These are phyloP conservation scores for Trametes sp. DNA, from an alignment of 1,284 basidiomycete genomes.

Conservation along the genomic window DNA sequence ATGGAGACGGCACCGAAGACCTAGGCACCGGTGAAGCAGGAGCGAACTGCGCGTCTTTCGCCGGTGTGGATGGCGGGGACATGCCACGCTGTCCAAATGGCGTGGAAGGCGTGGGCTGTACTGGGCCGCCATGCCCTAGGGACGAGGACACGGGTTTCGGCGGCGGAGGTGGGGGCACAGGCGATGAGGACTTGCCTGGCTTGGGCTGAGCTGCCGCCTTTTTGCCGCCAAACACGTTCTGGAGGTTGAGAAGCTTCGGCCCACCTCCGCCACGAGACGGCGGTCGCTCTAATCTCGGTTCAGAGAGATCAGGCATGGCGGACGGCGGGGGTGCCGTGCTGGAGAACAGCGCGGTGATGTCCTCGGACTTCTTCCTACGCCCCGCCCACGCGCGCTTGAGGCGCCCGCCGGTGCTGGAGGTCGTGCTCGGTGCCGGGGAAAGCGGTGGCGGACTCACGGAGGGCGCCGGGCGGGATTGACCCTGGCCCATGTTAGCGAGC, in stretches of 20 bases:
- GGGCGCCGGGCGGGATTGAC: slow-evolving; percentile 31
- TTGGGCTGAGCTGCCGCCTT: slow-evolving; percentile 33
- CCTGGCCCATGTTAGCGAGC: slow-evolving; percentile 39
- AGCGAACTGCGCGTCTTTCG: slow-evolving; percentile 23
- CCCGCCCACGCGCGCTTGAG: slow-evolving; percentile 69
- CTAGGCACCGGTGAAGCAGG: slow-evolving; percentile 12
- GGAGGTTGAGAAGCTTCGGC: slow-evolving; percentile 37
- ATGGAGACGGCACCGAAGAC: slow-evolving; percentile 10
- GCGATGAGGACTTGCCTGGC: slow-evolving; percentile 21
- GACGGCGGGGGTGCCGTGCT: slow-evolving; percentile 32
- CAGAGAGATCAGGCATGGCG: slow-evolving; percentile 27
- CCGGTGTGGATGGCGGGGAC: slow-evolving; percentile 23
- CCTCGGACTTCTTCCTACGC: slow-evolving; percentile 71
- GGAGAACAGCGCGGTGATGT: slow-evolving; percentile 39
- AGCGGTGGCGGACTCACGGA: slow-evolving; percentile 27
- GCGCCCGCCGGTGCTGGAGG: slow-evolving; percentile 55
- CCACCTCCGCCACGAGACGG: slow-evolving; percentile 29
- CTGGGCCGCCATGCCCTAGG: slow-evolving; percentile 9
- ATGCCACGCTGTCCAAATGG: slow-evolving; percentile 2
- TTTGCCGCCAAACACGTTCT: slow-evolving; percentile 49
- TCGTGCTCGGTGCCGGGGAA: slow-evolving; percentile 43
- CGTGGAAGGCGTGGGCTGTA: not conserved
- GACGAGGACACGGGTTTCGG: slow-evolving; percentile 41
- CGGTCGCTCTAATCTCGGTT: slow-evolving; percentile 29
- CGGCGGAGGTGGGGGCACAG: slow-evolving; percentile 42